phyloP scores from a whole-genome alignment of 306 rosid species.

The Parietaria judaica region DNA sequence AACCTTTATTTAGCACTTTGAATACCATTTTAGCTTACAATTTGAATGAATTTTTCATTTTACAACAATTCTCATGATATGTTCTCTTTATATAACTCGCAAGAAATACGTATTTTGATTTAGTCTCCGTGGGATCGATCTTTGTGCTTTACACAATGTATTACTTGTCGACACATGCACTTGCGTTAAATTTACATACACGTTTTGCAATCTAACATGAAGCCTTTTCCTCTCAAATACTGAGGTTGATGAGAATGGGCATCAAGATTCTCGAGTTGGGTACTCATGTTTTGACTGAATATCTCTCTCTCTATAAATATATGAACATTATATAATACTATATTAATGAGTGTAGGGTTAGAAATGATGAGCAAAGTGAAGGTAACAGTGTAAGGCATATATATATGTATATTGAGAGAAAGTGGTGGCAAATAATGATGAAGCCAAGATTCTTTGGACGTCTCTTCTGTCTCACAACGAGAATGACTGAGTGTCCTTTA shows the following conservation, averaged over 20 bases:
- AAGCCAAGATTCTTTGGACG: slow-evolving; percentile 26
- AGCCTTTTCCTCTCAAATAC: not conserved
- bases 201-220: too few species aligned
- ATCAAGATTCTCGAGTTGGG: slow-evolving; percentile 16
- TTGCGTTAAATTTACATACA: too few species aligned
- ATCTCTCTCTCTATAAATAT: not conserved
- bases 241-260: slow-evolving; percentile 18
- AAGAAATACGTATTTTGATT: too few species aligned
- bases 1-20: too few species aligned
- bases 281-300: slow-evolving; percentile 33
- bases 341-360: slow-evolving; percentile 29
- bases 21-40: too few species aligned
- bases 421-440: slow-evolving; percentile 25
- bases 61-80: too few species aligned
- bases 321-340: too few species aligned
- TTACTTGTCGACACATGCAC: too few species aligned
- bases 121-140: too few species aligned
- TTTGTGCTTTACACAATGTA: too few species aligned
- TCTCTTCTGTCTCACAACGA: slow-evolving; percentile 38
- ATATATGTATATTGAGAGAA: not conserved
- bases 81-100: too few species aligned
- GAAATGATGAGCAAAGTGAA: slow-evolving; percentile 39
- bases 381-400: slow-evolving; percentile 62
- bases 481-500: slow-evolving; percentile 37
- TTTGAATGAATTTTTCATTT: too few species aligned